Evolutionary conservation across 1,139 yeast species (phyloP).

Genomic region (Diutina sp.): DNA sequence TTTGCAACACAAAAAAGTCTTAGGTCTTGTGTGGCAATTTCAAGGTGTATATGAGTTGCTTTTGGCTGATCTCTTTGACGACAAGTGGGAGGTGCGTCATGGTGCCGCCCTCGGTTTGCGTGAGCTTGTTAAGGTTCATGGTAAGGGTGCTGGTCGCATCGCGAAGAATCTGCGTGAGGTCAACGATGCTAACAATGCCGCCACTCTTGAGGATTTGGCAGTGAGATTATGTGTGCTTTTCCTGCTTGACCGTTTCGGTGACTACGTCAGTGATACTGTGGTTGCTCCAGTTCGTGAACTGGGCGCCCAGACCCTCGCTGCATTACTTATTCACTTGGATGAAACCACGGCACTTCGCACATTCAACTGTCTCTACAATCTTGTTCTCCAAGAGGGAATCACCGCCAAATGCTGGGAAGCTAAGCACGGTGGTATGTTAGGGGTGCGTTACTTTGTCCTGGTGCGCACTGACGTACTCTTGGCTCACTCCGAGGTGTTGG

Average conservation of each 20-base stretch:
- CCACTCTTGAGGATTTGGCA: slow-evolving; percentile 77
- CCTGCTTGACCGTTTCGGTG: slow-evolving; percentile 93
- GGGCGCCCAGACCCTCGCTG: slow-evolving; percentile 90
- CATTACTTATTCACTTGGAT: slow-evolving; percentile 59
- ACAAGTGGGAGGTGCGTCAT: slow-evolving; percentile 90
- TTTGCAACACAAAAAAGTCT: slow-evolving; percentile 63
- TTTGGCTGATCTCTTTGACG: slow-evolving; percentile 69
- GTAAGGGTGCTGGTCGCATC: slow-evolving; percentile 76
- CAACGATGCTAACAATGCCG: slow-evolving; percentile 52
- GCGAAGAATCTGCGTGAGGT: slow-evolving; percentile 46
- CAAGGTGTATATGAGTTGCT: slow-evolving; percentile 92
- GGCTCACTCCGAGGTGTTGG: slow-evolving; percentile 43
- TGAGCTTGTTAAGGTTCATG: slow-evolving; percentile 77
- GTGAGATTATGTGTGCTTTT: slow-evolving; percentile 78
- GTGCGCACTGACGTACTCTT: slow-evolving; percentile 72
- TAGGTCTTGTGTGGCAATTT: slow-evolving; percentile 84
- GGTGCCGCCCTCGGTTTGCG: slow-evolving; percentile 92
- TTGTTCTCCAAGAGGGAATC: slow-evolving; percentile 54
- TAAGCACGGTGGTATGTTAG: slow-evolving; percentile 95
- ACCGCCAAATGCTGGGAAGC: slow-evolving; percentile 69
- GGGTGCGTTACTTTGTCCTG: slow-evolving; percentile 83
- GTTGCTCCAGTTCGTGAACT: slow-evolving; percentile 98
- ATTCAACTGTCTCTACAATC: slow-evolving; percentile 50
- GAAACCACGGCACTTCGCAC: slow-evolving; percentile 42
- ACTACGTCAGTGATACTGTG: slow-evolving; percentile 93